These are phyloP conservation scores for Streptanthus diversifolius DNA, from an alignment of 345 rosid species.

Conservation along the genomic window DNA sequence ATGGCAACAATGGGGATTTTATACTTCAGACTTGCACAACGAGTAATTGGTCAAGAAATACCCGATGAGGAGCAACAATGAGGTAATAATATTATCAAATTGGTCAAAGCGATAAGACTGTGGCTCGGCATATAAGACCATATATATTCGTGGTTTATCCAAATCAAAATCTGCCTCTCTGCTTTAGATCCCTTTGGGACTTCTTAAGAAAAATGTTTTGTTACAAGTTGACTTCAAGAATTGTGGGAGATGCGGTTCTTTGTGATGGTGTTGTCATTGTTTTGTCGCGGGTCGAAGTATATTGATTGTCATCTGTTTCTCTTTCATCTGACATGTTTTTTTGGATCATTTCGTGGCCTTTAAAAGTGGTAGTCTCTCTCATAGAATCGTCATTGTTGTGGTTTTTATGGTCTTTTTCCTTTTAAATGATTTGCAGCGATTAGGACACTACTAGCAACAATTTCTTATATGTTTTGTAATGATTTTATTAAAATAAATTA, in stretches of 20 bases:
- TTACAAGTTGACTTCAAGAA: slow-evolving; percentile 8
- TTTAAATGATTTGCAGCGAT: no score
- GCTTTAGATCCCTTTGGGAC: slow-evolving; percentile 2
- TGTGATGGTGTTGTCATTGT: background rate
- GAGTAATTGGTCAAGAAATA: slow-evolving; percentile 56
- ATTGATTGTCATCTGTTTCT: background rate
- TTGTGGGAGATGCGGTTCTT: background rate
- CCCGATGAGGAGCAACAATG: slow-evolving; percentile 57
- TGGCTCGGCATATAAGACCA: slow-evolving; percentile 13
- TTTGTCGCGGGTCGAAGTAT: background rate
- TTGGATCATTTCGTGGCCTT: background rate
- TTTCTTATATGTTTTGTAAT: no score
- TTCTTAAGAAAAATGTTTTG: background rate
- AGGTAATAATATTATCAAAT: background rate
- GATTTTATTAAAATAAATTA: no score
- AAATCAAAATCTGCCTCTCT: slow-evolving; percentile 4
- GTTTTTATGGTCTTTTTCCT: background rate
- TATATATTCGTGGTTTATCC: background rate
- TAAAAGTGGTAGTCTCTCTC: background rate
- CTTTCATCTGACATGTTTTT: background rate
- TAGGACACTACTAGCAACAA: no score
- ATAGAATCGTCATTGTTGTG: background rate
- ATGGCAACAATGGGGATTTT: slow-evolving; percentile 97
- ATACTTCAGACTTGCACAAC: slow-evolving; percentile 88
- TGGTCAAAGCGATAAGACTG: slow-evolving; percentile 1